Evolutionary conservation across 2,329 filamentous ascomycete species (phyloP), one percentile per base, ranked within the genome.

Genomic region (Beauveria scarabaeidicola): DNA sequence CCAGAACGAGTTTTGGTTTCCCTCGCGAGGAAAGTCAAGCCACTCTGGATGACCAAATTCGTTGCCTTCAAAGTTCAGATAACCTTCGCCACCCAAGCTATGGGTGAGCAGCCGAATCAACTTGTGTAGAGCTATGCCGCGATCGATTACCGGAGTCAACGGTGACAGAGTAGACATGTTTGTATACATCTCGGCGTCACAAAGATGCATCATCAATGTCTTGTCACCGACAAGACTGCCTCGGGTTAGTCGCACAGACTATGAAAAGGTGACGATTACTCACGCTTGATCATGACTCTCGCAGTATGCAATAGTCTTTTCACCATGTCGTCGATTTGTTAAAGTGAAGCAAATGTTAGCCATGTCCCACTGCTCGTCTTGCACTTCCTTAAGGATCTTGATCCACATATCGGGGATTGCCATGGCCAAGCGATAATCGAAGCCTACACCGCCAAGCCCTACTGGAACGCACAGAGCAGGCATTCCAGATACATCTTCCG

Each of bases 381-480:
- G 82, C 72, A 91, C 86, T 75, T 99, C 94, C 74, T 99, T 99
- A 63, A 97, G 75, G 70, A 95, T 90, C 77, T 99, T 99, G 81
- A 99, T 99, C 85, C 95, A 99, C 85, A 99, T 90, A 73, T 99
- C 94, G 4, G 94, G 94, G 63, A 99, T 86, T 5, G 94, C 94
- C 94, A 99, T 99, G 59, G 92, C 92, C 36, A 99, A 84, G 65
- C 94, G 86, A 74, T 99, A 99, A 75, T 99, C 94, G 71, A 99
- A 99, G 27, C 94, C 94, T 66, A 97, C 85, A 63, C 94, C 94
- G 19, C 94, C 94, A 2, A 97, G 79, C 1, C 88, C 87, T 43
- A 97, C 78, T 7, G 90, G 86, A 41, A 99, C 75, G 73, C 94
- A 97, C 52, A 99, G 79, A n/a, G 91, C 93, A 17, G 94, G 94